Conservation (phyloP, 441 rosid genomes). For the Biscutella laevigata region DNA sequence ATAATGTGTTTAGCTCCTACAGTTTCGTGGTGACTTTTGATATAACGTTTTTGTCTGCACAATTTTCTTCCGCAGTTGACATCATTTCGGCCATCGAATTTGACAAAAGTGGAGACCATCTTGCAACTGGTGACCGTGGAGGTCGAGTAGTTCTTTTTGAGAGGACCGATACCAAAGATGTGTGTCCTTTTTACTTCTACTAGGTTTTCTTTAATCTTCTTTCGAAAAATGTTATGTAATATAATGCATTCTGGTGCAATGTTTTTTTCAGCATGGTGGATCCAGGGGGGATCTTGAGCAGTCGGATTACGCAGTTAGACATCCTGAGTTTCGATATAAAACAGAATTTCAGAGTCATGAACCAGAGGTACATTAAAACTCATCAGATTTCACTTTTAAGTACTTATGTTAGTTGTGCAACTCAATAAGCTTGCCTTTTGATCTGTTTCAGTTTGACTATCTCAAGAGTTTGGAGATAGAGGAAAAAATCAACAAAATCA, state of each 20-base stretch:
- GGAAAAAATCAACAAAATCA: conserved; percentile 96
- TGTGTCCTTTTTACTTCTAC: conserved; percentile 23
- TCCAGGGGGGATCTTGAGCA: conserved; percentile 65
- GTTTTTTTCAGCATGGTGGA: conserved; percentile 53
- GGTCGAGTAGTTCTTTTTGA: conserved; percentile 68
- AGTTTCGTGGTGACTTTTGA: neutral
- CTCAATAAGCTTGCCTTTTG: conserved; percentile 12
- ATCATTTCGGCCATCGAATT: conserved; percentile 70
- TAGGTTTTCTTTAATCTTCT: neutral
- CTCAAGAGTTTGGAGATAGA: conserved; percentile 98
- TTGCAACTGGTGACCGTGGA: conserved; percentile 77
- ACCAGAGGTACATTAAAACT: conserved; percentile 61
- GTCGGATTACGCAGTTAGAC: conserved; percentile 53
- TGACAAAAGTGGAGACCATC: conserved; percentile 63
- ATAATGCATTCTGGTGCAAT: conserved; percentile 14
- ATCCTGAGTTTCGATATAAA: conserved; percentile 94
- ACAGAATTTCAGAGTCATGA: conserved; percentile 99
- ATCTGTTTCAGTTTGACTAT: conserved; percentile 74
- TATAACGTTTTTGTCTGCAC: conserved; percentile 8
- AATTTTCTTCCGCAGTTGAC: conserved; percentile 43
- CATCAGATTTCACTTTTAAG: neutral
- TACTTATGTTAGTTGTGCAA: conserved; percentile 2
- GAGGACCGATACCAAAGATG: conserved; percentile 55
- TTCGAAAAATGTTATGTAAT: neutral
- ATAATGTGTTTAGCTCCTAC: neutral